Base-by-base conservation (phyloP, 169 alveolate species). In the Eimeria brunetti region DNA sequence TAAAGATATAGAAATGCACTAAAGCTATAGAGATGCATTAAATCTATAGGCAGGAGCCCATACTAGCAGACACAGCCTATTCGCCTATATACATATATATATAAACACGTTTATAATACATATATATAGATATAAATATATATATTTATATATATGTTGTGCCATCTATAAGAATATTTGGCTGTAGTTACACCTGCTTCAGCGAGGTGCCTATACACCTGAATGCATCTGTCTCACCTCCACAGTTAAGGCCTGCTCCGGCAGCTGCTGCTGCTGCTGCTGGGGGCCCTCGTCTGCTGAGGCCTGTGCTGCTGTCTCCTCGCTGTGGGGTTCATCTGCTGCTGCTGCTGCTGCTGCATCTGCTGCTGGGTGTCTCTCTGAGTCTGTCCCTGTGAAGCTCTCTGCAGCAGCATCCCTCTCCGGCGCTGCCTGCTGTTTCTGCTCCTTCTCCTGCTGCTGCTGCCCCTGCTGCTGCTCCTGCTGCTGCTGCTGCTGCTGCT, bases 401-500 rank as follows among this genome's bases (percentile, higher is more conserved):
- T 33, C 49, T 27, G 83, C 56, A 27, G 51, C 49, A 33, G 18
- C 46, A 36, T 76, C 60, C 41, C 14, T 51, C 36, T 51, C 83
- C n/a, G 20, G 83, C 0, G 44, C 56, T 12, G 36, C 58, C 60
- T 78, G 62, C 64, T 38, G 41, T 38, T 51, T 46, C 11, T 18
- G 62, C 38, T 30, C 49, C 20, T 81, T 73, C 58, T 81, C 71
- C 73, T 56, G 67, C 67, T 27, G 49, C 24, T 33, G 60, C 60
- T 24, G 51, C 1, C 53, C 84, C 51, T 75, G 58, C n/a, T 14
- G n/a, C 14, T n/a, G n/a, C n/a, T n/a, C n/a, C n/a, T 67, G 78
- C 85, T 75, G 85, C 58, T 27, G 36, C n/a, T 75, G 85, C 58
- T 44, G 62, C 85, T 75, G 49, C 60, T 14, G 53, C 89, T 46